Evolutionary conservation across 176 grass and related monocot genomes (phyloP).

Genomic region (Zoysia pacifica): DNA sequence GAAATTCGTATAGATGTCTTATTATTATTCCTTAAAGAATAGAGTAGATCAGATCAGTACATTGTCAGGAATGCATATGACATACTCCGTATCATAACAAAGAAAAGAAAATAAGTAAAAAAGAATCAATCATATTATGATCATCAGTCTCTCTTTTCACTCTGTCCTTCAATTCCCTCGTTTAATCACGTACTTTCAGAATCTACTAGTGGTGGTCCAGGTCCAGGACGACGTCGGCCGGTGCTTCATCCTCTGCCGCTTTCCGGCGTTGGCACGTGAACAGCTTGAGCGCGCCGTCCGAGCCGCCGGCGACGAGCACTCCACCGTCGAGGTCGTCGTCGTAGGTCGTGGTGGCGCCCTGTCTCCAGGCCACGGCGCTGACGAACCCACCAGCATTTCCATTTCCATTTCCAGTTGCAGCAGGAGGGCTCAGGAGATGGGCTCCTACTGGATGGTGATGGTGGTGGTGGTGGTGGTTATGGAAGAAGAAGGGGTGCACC

Average conservation of each 20-base stretch:
- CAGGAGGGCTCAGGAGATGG: no score
- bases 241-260: neutral
- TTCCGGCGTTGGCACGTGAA: constrained; percentile 55
- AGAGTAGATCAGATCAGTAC: constrained; percentile 38
- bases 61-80: constrained; percentile 25
- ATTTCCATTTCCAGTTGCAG: no score
- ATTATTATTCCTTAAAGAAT: constrained; percentile 34
- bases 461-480: no score
- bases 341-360: constrained; percentile 12
- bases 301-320: constrained; percentile 61
- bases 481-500: constrained; percentile 50
- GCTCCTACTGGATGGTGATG: no score
- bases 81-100: no score
- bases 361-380: constrained; percentile 71
- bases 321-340: constrained; percentile 13
- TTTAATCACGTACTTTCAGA: neutral
- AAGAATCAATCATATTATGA: neutral
- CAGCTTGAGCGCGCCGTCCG: constrained; percentile 61
- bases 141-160: neutral
- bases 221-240: neutral
- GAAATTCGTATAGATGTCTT: neutral
- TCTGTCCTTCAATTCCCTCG: neutral
- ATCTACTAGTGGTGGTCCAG: neutral
- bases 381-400: constrained; percentile 28
- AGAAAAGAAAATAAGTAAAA: neutral